Base-by-base conservation (phyloP, 2,329 filamentous ascomycete species). In the Fusarium sp. region DNA sequence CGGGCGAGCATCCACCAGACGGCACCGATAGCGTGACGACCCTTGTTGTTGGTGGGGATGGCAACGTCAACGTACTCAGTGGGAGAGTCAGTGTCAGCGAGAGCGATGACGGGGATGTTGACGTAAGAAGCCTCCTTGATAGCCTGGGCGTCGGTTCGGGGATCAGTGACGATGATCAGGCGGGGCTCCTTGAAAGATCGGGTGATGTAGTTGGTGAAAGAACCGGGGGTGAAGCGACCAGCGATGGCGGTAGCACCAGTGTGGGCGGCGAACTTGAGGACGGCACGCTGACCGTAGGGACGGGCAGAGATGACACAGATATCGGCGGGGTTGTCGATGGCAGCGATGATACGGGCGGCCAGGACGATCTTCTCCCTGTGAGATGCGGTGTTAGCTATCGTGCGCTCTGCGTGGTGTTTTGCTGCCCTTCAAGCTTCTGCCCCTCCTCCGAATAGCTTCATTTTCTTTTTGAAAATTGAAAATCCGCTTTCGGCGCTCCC, bases 121-220 rank as follows among this genome's bases (percentile, higher is more conserved):
- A 99, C 96, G 86, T 99, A 99, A 81, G 91, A 96, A 82, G 96
- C 96, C 89, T 99, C 96, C 91, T 97, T 98, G 91, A 99, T 99
- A 80, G 96, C 96, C 90, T 99, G 96, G 82, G 96, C 93, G 80
- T 99, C 96, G 87, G 96, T 99, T 85, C 96, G 95, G 78, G 96
- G 96, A 84, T 99, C 96, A 86, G 96, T 99, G 80, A 99, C 96
- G 82, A 99, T 90, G 85, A 99, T 98, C 81, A 99, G 89, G 84
- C 96, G 96, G 81, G 96, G 96, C 89, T 99, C 96, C 91, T 97
- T 97, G 94, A 99, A 99, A 74, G 96, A 98, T 80, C 96, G 95
- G 84, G 96, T 99, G 91, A 99, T 99, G 92, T 99, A 99, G 91
- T 99, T 99, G 89, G 96, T 99, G 91, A 99, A 99, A 85, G 95